Evolutionary conservation across 768 basidiomycete genomes (phyloP), one percentile per base, ranked within the genome.

Genomic region (Chiua virens): DNA sequence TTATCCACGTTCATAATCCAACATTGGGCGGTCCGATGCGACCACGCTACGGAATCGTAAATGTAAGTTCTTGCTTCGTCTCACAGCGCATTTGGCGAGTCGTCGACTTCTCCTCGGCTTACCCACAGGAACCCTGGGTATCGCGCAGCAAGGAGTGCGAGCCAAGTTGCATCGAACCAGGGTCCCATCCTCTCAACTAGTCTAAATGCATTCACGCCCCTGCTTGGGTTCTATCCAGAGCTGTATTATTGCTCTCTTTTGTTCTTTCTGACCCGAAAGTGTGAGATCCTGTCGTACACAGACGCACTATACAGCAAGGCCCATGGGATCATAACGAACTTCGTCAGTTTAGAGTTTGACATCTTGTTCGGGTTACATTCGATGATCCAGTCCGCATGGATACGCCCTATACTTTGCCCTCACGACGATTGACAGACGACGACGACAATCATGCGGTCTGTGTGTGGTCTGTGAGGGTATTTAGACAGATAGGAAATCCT

Each of bases 71-170:
- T 23, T 34, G 35, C 40, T 52, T 60, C 39, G 23, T 32, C n/a
- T 54, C 45, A 55, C 55, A 30, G 45, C 47, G 17, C 17, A 42
- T 44, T 25, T 21, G 38, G 13, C 4, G 22, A 30, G 39, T 20
- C 13, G 5, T 30, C 30, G 7, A n/a, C 38, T 48, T 38, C 46
- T 61, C 55, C 58, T 60, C 52, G 53, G 55, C 10, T 42, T 54
- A 45, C 52, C 41, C 57, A 50, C 57, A 49, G 56, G 27, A 34
- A 8, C 34, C 34, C 34, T 34, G 34, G 34, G 15, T 34, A 34
- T 34, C 34, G 15, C 32, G 32, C 32, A 32, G 32, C 32, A 13
- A 32, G 14, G 32, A 15, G 32, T 32, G 32, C 32, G 14, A 15
- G 32, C 17, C 17, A 15, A 17, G 34, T 57, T 49, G 42, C 39